Evolutionary conservation across 2,329 filamentous ascomycete genomes (phyloP), one percentile per base, ranked within the genome.

Genomic region (Fusarium mangiferae): DNA sequence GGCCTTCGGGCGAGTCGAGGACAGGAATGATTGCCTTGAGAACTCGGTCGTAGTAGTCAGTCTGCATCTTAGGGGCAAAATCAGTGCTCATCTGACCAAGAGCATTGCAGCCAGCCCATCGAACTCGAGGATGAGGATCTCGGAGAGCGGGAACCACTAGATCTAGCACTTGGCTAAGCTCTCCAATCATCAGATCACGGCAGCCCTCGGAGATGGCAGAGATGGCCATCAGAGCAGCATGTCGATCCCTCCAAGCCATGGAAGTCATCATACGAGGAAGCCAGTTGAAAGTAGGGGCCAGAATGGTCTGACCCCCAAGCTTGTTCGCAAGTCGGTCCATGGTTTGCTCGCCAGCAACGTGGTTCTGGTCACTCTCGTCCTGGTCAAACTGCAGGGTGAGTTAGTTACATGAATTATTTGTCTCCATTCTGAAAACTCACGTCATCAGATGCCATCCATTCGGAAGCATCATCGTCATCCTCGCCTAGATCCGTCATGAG

Each of bases 61-160:
- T 93, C 83, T 99, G 96, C 96, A 99, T 98, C 17, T 93, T 97
- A 18, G 95, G 95, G 18, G 97, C 96, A 82, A 99, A 99, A 81
- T 99, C 96, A 38, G 96, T 99, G 85, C 96, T 98, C 96, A 99
- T 99, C 83, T 99, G 96, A 35, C 96, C 96, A n/a, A 99, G 89
- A 46, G 96, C 96, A 80, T 99, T 98, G 86, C 96, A 99, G 39
- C 95, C 96, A 59, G 96, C 96, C 92, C 97, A 99, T 78, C 96
- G 92, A 62, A 99, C 96, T 80, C 96, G 94, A 45, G 96, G 94
- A 80, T 99, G 96, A 44, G 93, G 89, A 80, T 99, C 96, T 78
- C 92, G 91, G 41, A 99, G 88, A 41, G 96, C 93, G 22, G 96
- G 96, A 56, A 98, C 91, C n/a, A 99, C 96, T 63, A 99, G 88